Conservation (phyloP, 495 filamentous ascomycete genomes). For the Daldinia concentrica region DNA sequence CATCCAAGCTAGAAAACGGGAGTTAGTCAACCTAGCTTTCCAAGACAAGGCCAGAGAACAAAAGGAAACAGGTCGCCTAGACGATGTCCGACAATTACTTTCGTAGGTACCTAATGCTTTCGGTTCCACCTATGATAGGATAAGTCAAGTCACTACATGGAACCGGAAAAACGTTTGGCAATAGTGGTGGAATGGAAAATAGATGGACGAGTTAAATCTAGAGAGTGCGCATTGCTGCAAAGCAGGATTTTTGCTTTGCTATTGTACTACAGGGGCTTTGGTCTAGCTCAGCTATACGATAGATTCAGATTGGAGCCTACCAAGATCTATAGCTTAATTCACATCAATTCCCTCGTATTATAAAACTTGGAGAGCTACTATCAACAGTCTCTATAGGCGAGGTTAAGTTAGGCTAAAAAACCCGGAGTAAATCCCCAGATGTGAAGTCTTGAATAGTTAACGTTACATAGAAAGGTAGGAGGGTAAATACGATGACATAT, state of each 20-base stretch:
- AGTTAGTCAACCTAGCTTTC: conserved; percentile 80
- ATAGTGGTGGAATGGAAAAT: not conserved
- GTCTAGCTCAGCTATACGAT: not conserved
- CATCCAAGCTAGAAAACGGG: conserved; percentile 84
- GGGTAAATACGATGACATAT: not conserved
- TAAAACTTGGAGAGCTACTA: not conserved
- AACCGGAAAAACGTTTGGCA: not conserved
- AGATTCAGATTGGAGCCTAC: not conserved
- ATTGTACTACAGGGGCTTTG: not conserved
- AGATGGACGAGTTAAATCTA: not conserved
- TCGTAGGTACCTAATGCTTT: conserved; percentile 31
- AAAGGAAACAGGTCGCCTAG: conserved; percentile 57
- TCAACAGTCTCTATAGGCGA: not conserved
- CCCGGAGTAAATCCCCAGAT: not conserved
- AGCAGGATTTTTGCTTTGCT: not conserved
- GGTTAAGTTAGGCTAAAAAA: not conserved
- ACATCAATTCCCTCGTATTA: not conserved
- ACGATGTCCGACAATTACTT: conserved; percentile 54
- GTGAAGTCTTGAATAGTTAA: not conserved
- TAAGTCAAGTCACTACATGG: not conserved
- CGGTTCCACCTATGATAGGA: not conserved
- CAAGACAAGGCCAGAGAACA: conserved; percentile 62
- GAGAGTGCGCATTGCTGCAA: not conserved
- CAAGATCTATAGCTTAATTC: not conserved
- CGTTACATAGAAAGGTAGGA: not conserved